Conservation (phyloP, 176 grass and related monocot species). For the Aechmea fasciata region DNA sequence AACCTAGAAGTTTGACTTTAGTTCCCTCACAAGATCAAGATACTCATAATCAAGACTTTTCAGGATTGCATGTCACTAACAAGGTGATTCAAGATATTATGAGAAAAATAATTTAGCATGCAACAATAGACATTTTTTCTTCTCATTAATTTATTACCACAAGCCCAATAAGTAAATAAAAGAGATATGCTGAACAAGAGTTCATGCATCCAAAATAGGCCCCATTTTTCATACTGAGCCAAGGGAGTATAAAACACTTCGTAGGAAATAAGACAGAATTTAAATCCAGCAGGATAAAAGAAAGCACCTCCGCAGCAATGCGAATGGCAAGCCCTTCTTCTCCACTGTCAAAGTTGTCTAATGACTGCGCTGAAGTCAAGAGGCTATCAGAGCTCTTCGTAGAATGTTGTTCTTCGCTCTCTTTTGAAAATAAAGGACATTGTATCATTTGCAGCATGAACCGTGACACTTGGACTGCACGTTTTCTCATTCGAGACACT, state of each 20-base stretch:
- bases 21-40: too few species aligned
- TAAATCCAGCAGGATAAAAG: too few species aligned
- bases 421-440: constrained; percentile 49
- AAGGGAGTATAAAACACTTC: too few species aligned
- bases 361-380: constrained; percentile 20
- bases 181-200: too few species aligned
- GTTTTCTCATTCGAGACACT: constrained; percentile 67
- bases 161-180: too few species aligned
- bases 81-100: too few species aligned
- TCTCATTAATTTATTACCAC: too few species aligned
- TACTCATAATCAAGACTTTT: not conserved
- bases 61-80: not conserved
- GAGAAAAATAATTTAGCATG: too few species aligned
- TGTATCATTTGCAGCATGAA: constrained; percentile 96
- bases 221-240: not conserved
- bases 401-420: constrained; percentile 27
- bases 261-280: too few species aligned
- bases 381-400: constrained; percentile 32
- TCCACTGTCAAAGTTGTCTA: constrained; percentile 36
- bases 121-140: too few species aligned
- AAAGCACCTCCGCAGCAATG: constrained; percentile 63
- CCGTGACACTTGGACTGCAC: constrained; percentile 47
- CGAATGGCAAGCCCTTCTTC: constrained; percentile 84
- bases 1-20: not conserved
- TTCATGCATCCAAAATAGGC: not conserved